These are phyloP conservation scores for Phialocephala subalpina DNA, from an alignment of 2,329 filamentous ascomycete genomes.

Conservation along the genomic window DNA sequence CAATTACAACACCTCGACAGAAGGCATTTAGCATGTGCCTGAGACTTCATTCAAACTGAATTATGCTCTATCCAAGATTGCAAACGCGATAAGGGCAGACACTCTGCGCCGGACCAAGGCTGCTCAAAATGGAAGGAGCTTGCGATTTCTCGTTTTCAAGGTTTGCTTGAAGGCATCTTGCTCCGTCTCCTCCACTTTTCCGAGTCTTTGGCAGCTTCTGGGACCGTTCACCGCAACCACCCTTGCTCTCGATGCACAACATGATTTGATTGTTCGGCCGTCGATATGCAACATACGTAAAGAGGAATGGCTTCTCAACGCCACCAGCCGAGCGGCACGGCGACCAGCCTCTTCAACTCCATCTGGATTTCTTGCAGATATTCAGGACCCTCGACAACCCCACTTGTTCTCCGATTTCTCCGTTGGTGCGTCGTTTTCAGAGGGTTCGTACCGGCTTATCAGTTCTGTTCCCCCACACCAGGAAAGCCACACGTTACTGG, in stretches of 20 bases:
- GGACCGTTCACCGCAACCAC: background rate
- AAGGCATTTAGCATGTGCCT: background rate
- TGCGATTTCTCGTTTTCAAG: background rate
- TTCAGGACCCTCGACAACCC: background rate
- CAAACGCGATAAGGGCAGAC: conserved; percentile 1
- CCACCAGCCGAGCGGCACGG: conserved; percentile 1
- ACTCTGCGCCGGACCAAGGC: background rate
- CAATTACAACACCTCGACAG: background rate
- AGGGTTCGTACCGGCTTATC: background rate
- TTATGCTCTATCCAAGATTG: background rate
- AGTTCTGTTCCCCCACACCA: conserved; percentile 6
- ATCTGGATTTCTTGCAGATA: background rate
- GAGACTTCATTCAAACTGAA: background rate
- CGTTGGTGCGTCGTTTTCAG: background rate
- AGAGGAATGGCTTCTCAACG: background rate
- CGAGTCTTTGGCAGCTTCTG: background rate
- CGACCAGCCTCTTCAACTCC: background rate
- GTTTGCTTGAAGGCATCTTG: background rate
- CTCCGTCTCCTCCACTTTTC: conserved; percentile 2
- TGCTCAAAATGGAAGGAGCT: conserved; percentile 10
- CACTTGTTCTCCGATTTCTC: background rate
- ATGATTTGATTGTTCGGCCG: conserved; percentile 2
- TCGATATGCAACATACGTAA: conserved; percentile 2
- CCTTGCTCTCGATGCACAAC: background rate
- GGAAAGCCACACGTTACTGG: background rate